Base-by-base conservation (phyloP, 2,329 filamentous ascomycete species). In the Fusarium pseudoanthophilum region DNA sequence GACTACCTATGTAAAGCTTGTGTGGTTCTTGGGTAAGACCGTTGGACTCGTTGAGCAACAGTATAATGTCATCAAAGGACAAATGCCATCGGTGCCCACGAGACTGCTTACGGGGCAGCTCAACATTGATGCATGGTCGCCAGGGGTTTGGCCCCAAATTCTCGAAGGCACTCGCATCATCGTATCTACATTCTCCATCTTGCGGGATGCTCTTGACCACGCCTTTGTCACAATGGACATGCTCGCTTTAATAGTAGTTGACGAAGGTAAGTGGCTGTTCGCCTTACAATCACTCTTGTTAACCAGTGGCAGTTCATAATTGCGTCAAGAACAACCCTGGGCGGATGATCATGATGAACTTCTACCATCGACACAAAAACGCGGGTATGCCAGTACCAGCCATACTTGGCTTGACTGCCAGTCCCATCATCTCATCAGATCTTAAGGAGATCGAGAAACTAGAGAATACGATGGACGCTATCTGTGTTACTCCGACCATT, bases 381-480 rank as follows among this genome's bases (percentile, higher is more conserved):
- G 71, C 63, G 4, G 85, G 84, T 0, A 67, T 79, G 0, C 55
- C 76, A 1, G 80, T 89, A 3, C 95, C 95, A 0, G 85, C 86
- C 26, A 91, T 97, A 34, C 84, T 97, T 10, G 95, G 94, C 0
- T 84, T 97, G 30, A 95, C 92, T 11, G 95, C 95, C 2, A 97
- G 93, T 69, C 94, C 94, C 0, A 87, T 93, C 7, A 90, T 92
- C 72, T 89, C 85, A 62, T 89, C 87, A 3, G 87, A 87, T 21
- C 79, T 86, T 3, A 81, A 84, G 4, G 87, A 87, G 40, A 84
- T 95, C 20, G 83, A 88, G 80, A 79, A 80, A 9, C 87, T 97
- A 11, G 94, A 97, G 79, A 72, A 79, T 7, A 93, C 92, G 45
- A 83, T 97, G 48, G 87, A 95, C 78, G 89, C 93, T 2, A 84